Base-by-base conservation (phyloP, 2,329 filamentous ascomycete species). In the Calonectria pteridis region DNA sequence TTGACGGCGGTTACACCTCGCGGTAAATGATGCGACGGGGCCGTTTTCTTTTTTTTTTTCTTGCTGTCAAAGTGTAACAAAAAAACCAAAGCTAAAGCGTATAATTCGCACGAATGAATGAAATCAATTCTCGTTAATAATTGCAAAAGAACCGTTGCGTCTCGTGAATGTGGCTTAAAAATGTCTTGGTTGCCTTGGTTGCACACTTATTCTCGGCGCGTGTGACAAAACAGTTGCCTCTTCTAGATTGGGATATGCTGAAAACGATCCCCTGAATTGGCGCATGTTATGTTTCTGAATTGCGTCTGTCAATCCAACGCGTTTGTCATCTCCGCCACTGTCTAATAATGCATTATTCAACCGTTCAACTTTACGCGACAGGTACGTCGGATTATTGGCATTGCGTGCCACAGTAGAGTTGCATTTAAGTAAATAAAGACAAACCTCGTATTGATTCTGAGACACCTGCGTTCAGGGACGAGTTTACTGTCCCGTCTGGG, bases 1-100 rank as follows among this genome's bases (percentile, higher is more conserved):
- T 89, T 75, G 88, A 89, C 55, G 83, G 83, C 26, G 83, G 83
- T 0, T 84, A 84, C 18, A 73, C 71, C 10, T 11, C 40, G 1
- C 37, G 71, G 26, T 73, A 73, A 28, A 72, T 37, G 35, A 23
- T 11, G 26, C 23, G 6, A 4, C 2, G 23, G 14, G 35, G 28
- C 18, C 35, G 18, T 18, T 62, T 62, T 59, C 13, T 26, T 26
- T 40, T 28, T 26, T 14, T 26, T 14, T 35, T n/a, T n/a, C n/a
- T n/a, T n/a, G n/a, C n/a, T 62, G 2, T 55, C 37, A 23, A 62
- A 26, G 23, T 62, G 55, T 62, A 62, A 62, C 40, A 37, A 59
- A 40, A 37, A 14, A 3, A 35, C 33, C 23, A 26, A 62, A 40
- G 29, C 23, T 13, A 40, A 59, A 37, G 55, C 55, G 55, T 62